These are phyloP conservation scores for Thermomyces lanuginosus DNA, from an alignment of 2,329 filamentous ascomycete species.

Conservation along the genomic window DNA sequence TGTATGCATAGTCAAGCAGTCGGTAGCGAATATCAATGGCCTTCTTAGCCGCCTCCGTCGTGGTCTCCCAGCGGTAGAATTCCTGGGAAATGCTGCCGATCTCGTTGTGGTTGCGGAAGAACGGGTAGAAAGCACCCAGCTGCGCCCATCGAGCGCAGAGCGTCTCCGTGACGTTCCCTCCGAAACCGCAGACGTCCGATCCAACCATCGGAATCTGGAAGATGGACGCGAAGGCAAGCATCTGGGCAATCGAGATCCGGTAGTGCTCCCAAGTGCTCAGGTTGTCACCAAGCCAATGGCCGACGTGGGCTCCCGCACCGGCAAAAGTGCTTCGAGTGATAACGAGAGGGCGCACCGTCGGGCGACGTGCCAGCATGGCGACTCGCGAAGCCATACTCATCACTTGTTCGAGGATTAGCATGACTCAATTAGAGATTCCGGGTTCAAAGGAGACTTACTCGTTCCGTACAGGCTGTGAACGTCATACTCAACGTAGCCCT, in stretches of 20 bases:
- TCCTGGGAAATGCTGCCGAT: slow-evolving; percentile 44
- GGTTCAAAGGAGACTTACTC: no score
- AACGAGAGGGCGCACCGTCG: slow-evolving; percentile 48
- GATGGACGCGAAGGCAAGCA: slow-evolving; percentile 45
- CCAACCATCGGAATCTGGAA: slow-evolving; percentile 55
- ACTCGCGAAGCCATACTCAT: slow-evolving; percentile 51
- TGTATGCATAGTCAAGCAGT: slow-evolving; percentile 68
- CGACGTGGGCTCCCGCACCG: slow-evolving; percentile 46
- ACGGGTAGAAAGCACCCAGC: slow-evolving; percentile 56
- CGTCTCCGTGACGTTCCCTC: slow-evolving; percentile 46
- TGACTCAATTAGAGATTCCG: no score
- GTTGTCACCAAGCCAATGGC: slow-evolving; percentile 49
- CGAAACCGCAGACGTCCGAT: slow-evolving; percentile 64
- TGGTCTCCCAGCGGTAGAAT: slow-evolving; percentile 52
- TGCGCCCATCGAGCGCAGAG: slow-evolving; percentile 62
- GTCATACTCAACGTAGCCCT: slow-evolving; percentile 54
- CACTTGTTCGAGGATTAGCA: no score
- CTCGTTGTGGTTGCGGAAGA: slow-evolving; percentile 59
- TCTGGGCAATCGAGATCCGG: slow-evolving; percentile 40
- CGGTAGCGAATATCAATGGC: slow-evolving; percentile 59
- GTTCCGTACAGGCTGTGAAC: slow-evolving; percentile 63
- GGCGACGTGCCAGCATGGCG: slow-evolving; percentile 51
- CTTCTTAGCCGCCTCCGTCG: slow-evolving; percentile 47
- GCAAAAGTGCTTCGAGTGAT: slow-evolving; percentile 65
- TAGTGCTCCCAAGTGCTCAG: slow-evolving; percentile 43